phyloP scores from a whole-genome alignment of 2,329 filamentous ascomycete species.

The Aspergillus sp. region DNA sequence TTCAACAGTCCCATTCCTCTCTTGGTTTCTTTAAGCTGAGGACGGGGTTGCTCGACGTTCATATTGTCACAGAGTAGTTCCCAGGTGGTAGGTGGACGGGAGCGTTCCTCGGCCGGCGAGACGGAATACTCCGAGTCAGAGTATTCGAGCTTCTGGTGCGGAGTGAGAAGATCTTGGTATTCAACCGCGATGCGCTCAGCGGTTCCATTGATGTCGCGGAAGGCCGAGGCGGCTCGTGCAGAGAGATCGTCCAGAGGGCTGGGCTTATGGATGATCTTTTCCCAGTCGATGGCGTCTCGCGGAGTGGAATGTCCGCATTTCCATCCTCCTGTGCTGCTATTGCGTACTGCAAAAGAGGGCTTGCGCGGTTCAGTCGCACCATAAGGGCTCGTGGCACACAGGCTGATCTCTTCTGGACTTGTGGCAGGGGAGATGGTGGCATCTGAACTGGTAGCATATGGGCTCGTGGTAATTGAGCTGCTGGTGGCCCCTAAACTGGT shows the following conservation, averaged over 20 bases:
- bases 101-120: not conserved
- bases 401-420: too few relatives aligned
- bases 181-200: constrained; percentile 1
- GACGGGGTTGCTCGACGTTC: not conserved
- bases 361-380: not conserved
- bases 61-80: not conserved
- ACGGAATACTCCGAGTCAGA: constrained; percentile 10
- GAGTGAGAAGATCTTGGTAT: constrained; percentile 5
- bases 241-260: not conserved
- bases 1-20: not conserved
- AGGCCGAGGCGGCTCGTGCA: not conserved
- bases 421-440: too few relatives aligned
- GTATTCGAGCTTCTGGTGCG: not conserved
- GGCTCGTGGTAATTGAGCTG: too few relatives aligned
- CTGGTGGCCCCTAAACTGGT: too few relatives aligned
- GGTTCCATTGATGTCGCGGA: not conserved
- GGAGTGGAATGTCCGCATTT: not conserved
- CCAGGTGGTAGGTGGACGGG: not conserved
- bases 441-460: too few relatives aligned
- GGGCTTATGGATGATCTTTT: not conserved
- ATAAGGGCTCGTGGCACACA: not conserved
- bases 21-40: not conserved
- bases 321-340: not conserved
- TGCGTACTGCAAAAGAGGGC: not conserved
- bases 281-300: constrained; percentile 3